Evolutionary conservation across 441 rosid species (phyloP).

Genomic region (Viola pubescens): DNA sequence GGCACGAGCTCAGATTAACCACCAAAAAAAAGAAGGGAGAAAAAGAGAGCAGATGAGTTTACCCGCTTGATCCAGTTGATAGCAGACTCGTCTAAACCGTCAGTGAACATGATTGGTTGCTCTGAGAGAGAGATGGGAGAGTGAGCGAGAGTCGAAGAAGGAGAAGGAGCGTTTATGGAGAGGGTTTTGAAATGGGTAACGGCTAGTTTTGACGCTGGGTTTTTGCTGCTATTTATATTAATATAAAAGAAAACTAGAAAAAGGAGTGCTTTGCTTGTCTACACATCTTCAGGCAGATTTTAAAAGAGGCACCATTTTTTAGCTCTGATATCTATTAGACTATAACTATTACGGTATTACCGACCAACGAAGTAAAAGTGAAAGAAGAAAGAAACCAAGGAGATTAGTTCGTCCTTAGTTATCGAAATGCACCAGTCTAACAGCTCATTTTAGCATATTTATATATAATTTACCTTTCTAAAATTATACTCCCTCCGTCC

Average conservation of each 20-base stretch:
- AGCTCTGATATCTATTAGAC: too few species aligned
- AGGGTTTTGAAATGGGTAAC: constrained; percentile 17
- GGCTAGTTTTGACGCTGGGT: constrained; percentile 40
- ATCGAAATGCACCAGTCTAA: too few species aligned
- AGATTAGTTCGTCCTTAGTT: too few species aligned
- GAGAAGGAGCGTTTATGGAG: background rate
- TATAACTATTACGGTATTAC: too few species aligned
- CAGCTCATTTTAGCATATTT: too few species aligned
- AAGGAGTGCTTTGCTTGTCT: background rate
- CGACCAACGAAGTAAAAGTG: too few species aligned
- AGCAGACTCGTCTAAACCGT: constrained; percentile 51
- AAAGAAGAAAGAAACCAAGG: too few species aligned
- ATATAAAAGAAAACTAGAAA: background rate
- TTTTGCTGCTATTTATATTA: background rate
- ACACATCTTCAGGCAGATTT: too few species aligned
- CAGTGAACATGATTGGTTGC: constrained; percentile 38
- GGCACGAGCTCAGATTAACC: too few species aligned
- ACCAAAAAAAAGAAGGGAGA: background rate
- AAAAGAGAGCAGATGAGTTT: background rate
- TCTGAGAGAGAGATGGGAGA: background rate
- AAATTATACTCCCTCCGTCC: too few species aligned
- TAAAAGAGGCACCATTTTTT: too few species aligned
- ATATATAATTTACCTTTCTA: too few species aligned
- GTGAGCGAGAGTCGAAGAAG: background rate
- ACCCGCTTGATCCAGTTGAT: constrained; percentile 78